Conservation (phyloP, 78 protist species). For the Trichosphaerium sp. region DNA sequence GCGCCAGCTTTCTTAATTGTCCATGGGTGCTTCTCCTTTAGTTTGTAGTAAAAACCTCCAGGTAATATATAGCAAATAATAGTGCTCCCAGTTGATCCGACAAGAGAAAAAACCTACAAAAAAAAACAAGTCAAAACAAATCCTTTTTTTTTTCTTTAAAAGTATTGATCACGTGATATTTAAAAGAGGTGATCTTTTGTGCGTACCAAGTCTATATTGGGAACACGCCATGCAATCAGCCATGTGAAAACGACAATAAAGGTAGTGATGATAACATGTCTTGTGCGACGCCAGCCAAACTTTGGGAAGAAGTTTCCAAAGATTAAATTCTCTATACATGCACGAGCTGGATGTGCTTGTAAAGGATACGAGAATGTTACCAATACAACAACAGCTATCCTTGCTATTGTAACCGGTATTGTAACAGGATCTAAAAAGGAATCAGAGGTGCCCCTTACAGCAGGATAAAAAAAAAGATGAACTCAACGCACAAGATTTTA, state of each 20-base stretch:
- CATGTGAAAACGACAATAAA: not conserved
- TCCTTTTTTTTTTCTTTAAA: too few species aligned
- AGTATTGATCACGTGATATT: too few species aligned
- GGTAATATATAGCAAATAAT: not conserved
- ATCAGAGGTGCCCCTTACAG: too few species aligned
- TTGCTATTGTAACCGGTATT: not conserved
- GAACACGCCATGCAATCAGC: not conserved
- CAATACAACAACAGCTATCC: not conserved
- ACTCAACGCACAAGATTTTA: too few species aligned
- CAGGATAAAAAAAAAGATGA: too few species aligned
- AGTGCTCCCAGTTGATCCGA: not conserved
- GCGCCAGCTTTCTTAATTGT: too few species aligned
- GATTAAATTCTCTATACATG: not conserved
- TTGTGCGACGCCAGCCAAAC: not conserved
- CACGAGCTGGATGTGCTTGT: constrained; percentile 4
- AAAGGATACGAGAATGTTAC: constrained; percentile 6
- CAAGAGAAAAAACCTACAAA: not conserved
- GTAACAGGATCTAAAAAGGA: too few species aligned
- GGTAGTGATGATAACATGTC: not conserved
- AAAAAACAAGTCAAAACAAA: too few species aligned
- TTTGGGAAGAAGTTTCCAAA: not conserved
- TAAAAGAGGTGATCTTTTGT: not conserved
- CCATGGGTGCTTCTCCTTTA: too few species aligned
- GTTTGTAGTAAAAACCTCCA: not conserved
- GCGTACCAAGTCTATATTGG: not conserved